Percentiles rank a stretch among this genome's conserved stretches.
Evolutionary conservation across 331 rosid genomes (phyloP).

Genomic region (Saraca asoca): DNA sequence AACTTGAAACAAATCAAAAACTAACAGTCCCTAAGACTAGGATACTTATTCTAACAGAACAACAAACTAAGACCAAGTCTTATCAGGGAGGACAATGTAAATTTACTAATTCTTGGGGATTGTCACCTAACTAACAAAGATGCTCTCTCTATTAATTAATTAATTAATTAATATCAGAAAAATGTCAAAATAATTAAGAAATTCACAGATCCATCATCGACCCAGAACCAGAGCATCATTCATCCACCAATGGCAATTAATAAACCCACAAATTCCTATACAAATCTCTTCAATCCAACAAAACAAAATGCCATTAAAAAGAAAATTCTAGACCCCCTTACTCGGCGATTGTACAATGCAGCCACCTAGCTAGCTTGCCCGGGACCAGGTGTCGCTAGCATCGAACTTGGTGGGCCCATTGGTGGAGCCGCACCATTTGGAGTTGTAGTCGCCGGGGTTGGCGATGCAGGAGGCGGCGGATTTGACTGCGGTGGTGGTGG

Average conservation of each 20-base stretch:
- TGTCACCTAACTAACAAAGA: not conserved
- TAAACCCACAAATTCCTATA: slow-evolving; percentile 16
- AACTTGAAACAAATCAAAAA: too few relatives aligned
- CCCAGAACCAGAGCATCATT: not conserved
- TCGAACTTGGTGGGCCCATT: slow-evolving; percentile 39
- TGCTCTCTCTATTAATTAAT: not conserved
- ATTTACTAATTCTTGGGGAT: slow-evolving; percentile 12
- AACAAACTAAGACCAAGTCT: too few relatives aligned
- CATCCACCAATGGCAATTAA: not conserved
- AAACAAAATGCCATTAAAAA: not conserved
- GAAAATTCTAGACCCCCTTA: slow-evolving; percentile 16
- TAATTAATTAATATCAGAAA: not conserved
- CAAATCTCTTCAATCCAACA: slow-evolving; percentile 23
- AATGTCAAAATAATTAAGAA: not conserved
- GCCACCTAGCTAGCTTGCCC: slow-evolving; percentile 33
- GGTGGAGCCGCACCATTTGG: slow-evolving; percentile 38
- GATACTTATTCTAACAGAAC: too few relatives aligned
- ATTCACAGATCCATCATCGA: slow-evolving; percentile 9
- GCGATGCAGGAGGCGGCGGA: slow-evolving; percentile 24
- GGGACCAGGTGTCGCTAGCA: slow-evolving; percentile 44
- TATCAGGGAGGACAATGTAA: slow-evolving; percentile 11
- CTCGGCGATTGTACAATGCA: slow-evolving; percentile 21
- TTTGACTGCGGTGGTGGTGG: slow-evolving; percentile 33
- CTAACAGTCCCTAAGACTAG: too few relatives aligned
- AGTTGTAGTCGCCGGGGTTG: slow-evolving; percentile 17